Base-by-base conservation (phyloP, 768 basidiomycete genomes). In the Gyrodon lividus region DNA sequence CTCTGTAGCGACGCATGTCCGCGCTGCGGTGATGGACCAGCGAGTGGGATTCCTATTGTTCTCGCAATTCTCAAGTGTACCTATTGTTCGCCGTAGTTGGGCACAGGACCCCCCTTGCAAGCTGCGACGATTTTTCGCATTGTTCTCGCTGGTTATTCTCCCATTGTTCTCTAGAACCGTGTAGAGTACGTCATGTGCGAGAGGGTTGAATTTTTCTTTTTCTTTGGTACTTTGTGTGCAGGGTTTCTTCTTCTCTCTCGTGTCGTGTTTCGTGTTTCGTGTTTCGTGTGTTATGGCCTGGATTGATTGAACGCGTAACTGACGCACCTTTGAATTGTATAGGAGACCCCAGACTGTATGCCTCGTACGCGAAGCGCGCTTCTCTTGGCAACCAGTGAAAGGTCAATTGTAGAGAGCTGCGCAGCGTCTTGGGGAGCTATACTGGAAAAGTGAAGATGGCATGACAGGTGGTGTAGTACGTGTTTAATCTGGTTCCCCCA, bases 371-470 rank as follows among this genome's bases (percentile, higher is more conserved):
- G 71, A 49, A 53, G 74, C 39, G 80, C 77, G 16, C 54, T 84
- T 30, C 66, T 70, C 6, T 55, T 82, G 45, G 74, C 75, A 39
- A 67, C 83, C 55, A 71, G 72, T 5, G 82, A 84, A 54, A 60
- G 67, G 30, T 81, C 82, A 4, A 67, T 85, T 34, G 66, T 84
- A 52, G 75, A 82, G 49, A 75, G 76, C 51, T 82, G 82, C 56
- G 64, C 68, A 42, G 69, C 72, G 38, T 57, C 64, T 26, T 84
- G 78, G 83, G 66, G 53, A 16, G 71, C 40, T 17, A 23, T 67
- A 40, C 40, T 59, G 24, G 51, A 39, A 46, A 37, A 23, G 31
- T 46, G 28, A 24, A 10, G 35, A 6, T 28, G 8, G 20, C 20
- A 46, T 26, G 35, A 24, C 33, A 10, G 24, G 42, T 43, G 24